Evolutionary conservation across 495 filamentous ascomycete genomes (phyloP).

Genomic region (Collariella sp.): DNA sequence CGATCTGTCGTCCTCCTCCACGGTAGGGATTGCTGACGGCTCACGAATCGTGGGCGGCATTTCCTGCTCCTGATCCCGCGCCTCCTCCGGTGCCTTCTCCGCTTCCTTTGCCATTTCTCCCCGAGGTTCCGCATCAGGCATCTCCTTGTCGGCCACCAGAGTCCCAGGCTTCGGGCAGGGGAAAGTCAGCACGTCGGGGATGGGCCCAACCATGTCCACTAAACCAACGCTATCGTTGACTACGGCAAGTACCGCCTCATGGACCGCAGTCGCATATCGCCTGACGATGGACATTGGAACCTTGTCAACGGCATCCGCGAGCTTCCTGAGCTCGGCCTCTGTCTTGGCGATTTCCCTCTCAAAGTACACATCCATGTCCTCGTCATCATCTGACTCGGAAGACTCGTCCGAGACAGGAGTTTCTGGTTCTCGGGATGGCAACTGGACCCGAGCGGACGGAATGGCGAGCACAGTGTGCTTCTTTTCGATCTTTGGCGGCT

Average conservation of each 20-base stretch:
- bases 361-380: slow-evolving; percentile 46
- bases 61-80: slow-evolving; percentile 8
- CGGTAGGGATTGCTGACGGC: slow-evolving; percentile 18
- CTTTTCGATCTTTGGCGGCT: background rate
- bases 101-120: background rate
- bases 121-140: background rate
- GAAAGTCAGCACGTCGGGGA: slow-evolving; percentile 21
- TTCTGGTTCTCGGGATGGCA: slow-evolving; percentile 25
- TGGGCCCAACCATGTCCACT: slow-evolving; percentile 25
- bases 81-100: background rate
- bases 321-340: slow-evolving; percentile 34
- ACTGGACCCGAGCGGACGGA: slow-evolving; percentile 11
- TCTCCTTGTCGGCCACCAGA: background rate
- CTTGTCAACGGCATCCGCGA: slow-evolving; percentile 23
- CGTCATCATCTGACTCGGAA: slow-evolving; percentile 44
- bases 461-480: slow-evolving; percentile 12
- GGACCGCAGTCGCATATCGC: slow-evolving; percentile 28
- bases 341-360: slow-evolving; percentile 37
- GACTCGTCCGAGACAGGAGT: slow-evolving; percentile 25
- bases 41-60: slow-evolving; percentile 18
- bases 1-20: slow-evolving; percentile 23
- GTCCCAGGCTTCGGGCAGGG: slow-evolving; percentile 12
- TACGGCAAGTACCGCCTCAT: slow-evolving; percentile 29
- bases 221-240: slow-evolving; percentile 27
- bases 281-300: slow-evolving; percentile 18